A percentile compares a stretch with the other conserved stretches of the same genome.
Evolutionary conservation across 2,329 filamentous ascomycete species (phyloP).

Genomic region (Scolecobasidium constrictum): DNA sequence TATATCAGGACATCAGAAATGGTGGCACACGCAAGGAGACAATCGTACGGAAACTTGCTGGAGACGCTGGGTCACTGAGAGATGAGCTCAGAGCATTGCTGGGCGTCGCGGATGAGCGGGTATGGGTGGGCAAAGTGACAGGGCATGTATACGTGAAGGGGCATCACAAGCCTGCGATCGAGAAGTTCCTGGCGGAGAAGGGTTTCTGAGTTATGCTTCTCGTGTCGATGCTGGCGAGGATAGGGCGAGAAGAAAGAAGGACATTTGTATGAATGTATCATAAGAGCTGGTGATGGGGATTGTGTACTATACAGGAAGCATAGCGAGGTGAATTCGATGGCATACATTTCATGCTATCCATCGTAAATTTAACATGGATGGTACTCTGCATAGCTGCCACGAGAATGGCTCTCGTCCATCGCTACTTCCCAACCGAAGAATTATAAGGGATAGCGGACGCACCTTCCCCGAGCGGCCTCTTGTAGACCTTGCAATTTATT

Average conservation of each 20-base stretch:
- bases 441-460: too few relatives aligned
- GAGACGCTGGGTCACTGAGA: conserved; percentile 53
- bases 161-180: conserved; percentile 3
- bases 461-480: too few relatives aligned
- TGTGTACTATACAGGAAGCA: too few relatives aligned
- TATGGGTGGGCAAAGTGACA: conserved; percentile 51
- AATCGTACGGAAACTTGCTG: conserved; percentile 66
- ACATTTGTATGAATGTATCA: too few relatives aligned
- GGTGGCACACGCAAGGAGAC: conserved; percentile 70
- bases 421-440: too few relatives aligned
- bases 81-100: conserved; percentile 52
- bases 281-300: too few relatives aligned
- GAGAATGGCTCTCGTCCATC: too few relatives aligned
- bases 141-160: conserved; percentile 61
- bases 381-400: too few relatives aligned
- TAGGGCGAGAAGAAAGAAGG: not conserved
- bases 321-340: too few relatives aligned
- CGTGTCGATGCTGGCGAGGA: not conserved
- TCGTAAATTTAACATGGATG: too few relatives aligned
- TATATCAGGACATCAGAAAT: conserved; percentile 64
- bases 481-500: too few relatives aligned
- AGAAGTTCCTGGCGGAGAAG: conserved; percentile 8
- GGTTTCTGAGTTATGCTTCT: conserved; percentile 9
- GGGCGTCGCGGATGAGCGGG: conserved; percentile 42
- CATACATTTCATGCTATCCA: too few relatives aligned